Evolutionary conservation across 768 basidiomycete species (phyloP).

Genomic region (Rhodocollybia butyracea): DNA sequence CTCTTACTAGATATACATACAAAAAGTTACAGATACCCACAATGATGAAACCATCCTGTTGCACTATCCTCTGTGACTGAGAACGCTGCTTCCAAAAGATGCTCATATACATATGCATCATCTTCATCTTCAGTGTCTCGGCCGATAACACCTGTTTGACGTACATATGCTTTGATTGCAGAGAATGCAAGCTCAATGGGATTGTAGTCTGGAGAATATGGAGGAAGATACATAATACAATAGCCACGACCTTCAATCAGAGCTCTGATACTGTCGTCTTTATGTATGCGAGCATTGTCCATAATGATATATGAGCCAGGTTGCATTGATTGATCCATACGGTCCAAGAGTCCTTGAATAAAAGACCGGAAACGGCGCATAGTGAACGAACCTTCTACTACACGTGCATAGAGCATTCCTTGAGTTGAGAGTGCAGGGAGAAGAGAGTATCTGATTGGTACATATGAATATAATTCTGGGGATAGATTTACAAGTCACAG

Average conservation of each 20-base stretch:
- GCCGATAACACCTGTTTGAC: constrained; percentile 3
- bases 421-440: constrained; percentile 27
- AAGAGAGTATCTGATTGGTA: constrained; percentile 21
- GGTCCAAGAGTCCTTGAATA: constrained; percentile 20
- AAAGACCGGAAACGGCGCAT: constrained; percentile 18
- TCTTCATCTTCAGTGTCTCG: neutral
- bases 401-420: constrained; percentile 13
- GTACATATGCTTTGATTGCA: constrained; percentile 16
- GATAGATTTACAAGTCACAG: neutral
- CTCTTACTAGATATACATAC: neutral
- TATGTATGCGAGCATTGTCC: constrained; percentile 34
- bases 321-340: constrained; percentile 27
- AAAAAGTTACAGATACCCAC: constrained; percentile 7
- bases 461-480: neutral
- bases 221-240: constrained; percentile 19
- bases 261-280: constrained; percentile 19
- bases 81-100: constrained; percentile 3
- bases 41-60: constrained; percentile 8
- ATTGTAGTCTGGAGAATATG: constrained; percentile 26
- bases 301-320: constrained; percentile 30
- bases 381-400: constrained; percentile 22
- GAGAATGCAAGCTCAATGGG: constrained; percentile 24
- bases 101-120: constrained; percentile 9
- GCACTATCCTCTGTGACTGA: constrained; percentile 3
- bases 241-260: constrained; percentile 19